Evolutionary conservation across 805 yeast species (phyloP).

Genomic region (Lachancea lanzarotensis): DNA sequence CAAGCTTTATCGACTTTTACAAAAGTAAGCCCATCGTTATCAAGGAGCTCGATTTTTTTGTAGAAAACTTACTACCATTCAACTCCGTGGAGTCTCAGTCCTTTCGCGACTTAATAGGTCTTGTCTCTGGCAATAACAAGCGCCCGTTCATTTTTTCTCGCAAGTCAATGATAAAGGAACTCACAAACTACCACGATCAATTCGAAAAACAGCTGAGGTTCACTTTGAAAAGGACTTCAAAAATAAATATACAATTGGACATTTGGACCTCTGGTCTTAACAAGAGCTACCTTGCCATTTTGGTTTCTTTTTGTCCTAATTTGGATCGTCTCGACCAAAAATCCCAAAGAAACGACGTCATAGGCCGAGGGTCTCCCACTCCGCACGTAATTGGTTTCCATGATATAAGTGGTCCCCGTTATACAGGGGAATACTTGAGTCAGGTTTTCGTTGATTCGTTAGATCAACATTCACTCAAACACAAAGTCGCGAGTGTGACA

Average conservation of each 20-base stretch:
- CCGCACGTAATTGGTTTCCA: too few species aligned
- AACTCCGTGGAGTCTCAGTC: constrained; percentile 2
- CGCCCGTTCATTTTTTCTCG: neutral
- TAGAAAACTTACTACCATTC: constrained; percentile 3
- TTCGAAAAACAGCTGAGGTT: constrained; percentile 5
- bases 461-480: neutral
- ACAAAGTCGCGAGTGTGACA: constrained; percentile 4
- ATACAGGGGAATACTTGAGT: constrained; percentile 1
- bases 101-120: constrained; percentile 1
- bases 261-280: constrained; percentile 3
- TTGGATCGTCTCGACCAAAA: too few species aligned
- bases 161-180: neutral
- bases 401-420: neutral
- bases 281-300: neutral
- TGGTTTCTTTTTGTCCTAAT: too few species aligned
- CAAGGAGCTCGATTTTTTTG: constrained; percentile 1
- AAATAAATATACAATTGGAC: constrained; percentile 4
- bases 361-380: too few species aligned
- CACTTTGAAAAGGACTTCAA: constrained; percentile 6
- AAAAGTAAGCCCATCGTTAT: neutral
- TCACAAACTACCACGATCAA: constrained; percentile 1
- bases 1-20: constrained; percentile 1
- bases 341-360: too few species aligned
- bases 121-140: neutral
- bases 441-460: constrained; percentile 2